Percentiles rank a stretch among this genome's conserved stretches.
Evolutionary conservation across 345 rosid genomes (phyloP).

Genomic region (Eucalyptus guilfoylei): DNA sequence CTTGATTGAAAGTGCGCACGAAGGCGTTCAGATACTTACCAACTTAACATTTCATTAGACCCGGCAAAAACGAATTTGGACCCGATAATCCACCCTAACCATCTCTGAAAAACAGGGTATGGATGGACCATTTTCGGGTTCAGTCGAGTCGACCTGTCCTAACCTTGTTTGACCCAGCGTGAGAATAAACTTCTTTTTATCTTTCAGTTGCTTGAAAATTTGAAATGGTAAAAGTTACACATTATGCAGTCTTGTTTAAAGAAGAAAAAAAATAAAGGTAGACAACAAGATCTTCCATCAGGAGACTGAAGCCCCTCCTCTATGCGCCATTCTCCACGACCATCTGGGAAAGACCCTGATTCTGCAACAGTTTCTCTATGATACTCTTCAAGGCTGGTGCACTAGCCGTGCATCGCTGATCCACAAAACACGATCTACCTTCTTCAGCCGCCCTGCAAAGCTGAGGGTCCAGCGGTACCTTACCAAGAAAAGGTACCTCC

Average conservation of each 20-base stretch:
- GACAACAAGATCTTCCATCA: neutral
- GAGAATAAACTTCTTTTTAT: neutral
- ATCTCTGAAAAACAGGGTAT: neutral
- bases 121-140: neutral
- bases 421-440: conserved; percentile 79
- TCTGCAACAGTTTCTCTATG: conserved; percentile 31
- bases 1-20: neutral
- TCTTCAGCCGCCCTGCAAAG: conserved; percentile 81
- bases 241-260: neutral
- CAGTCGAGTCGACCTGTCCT: neutral
- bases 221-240: neutral
- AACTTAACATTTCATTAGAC: neutral
- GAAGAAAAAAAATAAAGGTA: neutral
- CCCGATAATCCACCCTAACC: neutral
- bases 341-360: conserved; percentile 12
- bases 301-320: neutral
- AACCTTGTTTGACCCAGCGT: neutral
- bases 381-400: conserved; percentile 59
- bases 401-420: conserved; percentile 48
- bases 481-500: conserved; percentile 83
- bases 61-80: neutral
- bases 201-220: neutral
- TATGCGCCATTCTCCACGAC: neutral
- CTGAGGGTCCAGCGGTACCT: conserved; percentile 84
- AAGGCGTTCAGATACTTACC: neutral